Base-by-base conservation (phyloP, 2,329 filamentous ascomycete species). In the Coccinonectria pachysandricola region DNA sequence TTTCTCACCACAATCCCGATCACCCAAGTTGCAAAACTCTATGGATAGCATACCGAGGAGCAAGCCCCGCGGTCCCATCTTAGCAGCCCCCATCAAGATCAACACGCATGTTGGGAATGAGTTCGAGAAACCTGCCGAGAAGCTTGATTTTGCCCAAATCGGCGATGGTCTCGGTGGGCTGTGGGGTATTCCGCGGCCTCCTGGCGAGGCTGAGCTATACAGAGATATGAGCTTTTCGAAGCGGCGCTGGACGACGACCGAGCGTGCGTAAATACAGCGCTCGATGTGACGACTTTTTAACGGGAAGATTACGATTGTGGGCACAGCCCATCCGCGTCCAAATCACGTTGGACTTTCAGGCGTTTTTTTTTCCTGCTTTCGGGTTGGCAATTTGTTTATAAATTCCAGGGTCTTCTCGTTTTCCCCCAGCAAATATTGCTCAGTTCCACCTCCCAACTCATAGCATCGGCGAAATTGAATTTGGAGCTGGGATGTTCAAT, bases 221-320 rank as follows among this genome's bases (percentile, higher is more conserved):
- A 53, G 62, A 6, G 68, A 71, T 30, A 31, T 58, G 30, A 59
- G 54, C 17, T 52, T 57, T 12, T 52, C 57, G 2, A 73, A 72
- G 49, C 50, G 68, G 26, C 56, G 68, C 13, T 74, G 69, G 69
- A 71, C 68, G 12, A 60, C 71, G 4, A 70, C 60, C 23, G 68
- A 73, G 39, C 57, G 52, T 29, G 44, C 40, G 24, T 46, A 32
- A 33, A 14, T 13, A 29, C 23, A 18, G 25, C 17, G 26, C 26
- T 23, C 25, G 22, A 24, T n/a, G n/a, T n/a, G n/a, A n/a, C n/a
- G n/a, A n/a, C n/a, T n/a, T n/a, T n/a, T n/a, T n/a, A n/a, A n/a
- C n/a, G n/a, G n/a, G n/a, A n/a, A n/a, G n/a, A n/a, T n/a, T n/a
- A n/a, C n/a, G n/a, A n/a, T n/a, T n/a, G n/a, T n/a, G n/a, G n/a